Evolutionary conservation across 1,284 basidiomycete genomes (phyloP), one percentile per base, ranked within the genome.

Genomic region (Porodaedalea pini): DNA sequence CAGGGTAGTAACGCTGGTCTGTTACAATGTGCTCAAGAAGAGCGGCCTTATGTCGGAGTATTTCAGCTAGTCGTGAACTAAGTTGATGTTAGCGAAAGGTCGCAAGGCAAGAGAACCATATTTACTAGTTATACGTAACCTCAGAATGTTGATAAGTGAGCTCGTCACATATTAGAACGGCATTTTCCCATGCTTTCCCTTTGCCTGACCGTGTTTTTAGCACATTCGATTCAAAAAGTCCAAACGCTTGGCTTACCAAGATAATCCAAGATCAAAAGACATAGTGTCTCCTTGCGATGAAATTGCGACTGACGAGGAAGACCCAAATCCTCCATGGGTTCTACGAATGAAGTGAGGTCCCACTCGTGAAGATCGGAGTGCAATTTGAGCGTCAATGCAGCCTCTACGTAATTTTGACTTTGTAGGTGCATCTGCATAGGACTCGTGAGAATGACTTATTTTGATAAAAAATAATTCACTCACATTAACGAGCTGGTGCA

Each of bases 111-210:
- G n/a, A 36, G 57, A 36, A 4, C 48, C 56, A n/a, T 31, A 70
- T 86, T 31, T 73, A 92, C 89, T 97, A 94, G 69, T 95, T 90
- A 74, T 91, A 97, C 1, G 93, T 94, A 34, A 90, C 78, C 67
- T 85, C 85, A 7, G 88, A 81, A 71, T 97, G 94, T 66, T 96
- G 92, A 60, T 78, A 80, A 10, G 86, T 86, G 10, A 97, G 75
- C 65, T 96, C 94, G 72, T 92, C 91, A 74, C 93, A 97, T 55
- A 98, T 90, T 60, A 93, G 90, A 52, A 97, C 85, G 1, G 94
- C 94, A 55, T 84, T 89, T 72, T 99, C 96, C 84, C 94, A 98
- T 3, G 96, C 94, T 67, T 96, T 94, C 1, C 95, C 96, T 71
- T 94, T 92, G 54, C 91, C 92, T 92, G 62, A 34, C 50, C 58